phyloP scores from a whole-genome alignment of 2,329 filamentous ascomycete genomes.

The Ilyonectria mors-panacis region DNA sequence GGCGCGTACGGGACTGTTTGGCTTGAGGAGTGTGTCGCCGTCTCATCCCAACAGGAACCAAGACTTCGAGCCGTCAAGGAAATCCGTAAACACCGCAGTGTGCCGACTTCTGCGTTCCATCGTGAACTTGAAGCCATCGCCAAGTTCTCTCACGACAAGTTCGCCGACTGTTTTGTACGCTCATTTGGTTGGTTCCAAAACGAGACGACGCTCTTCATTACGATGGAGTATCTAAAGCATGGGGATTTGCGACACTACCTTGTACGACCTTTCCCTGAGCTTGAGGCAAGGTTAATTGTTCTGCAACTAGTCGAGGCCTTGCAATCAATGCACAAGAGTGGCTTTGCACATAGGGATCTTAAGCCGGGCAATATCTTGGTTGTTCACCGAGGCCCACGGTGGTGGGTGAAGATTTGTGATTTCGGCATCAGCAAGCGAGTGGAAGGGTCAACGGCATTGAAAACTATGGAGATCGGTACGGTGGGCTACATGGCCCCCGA shows the following conservation, averaged over 20 bases:
- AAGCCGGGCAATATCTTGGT: no score
- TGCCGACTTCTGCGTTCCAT: neutral
- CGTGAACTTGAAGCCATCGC: constrained; percentile 6
- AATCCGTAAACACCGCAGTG: neutral
- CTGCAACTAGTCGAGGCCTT: no score
- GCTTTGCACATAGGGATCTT: no score
- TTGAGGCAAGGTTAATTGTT: no score
- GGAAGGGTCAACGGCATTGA: no score
- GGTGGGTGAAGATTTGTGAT: no score
- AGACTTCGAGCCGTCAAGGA: constrained; percentile 1
- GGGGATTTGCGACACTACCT: neutral
- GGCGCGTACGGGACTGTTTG: constrained; percentile 3
- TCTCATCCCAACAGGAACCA: neutral
- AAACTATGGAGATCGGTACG: no score
- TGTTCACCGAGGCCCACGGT: no score
- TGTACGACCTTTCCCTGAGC: no score
- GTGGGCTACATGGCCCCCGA: no score
- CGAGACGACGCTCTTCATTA: constrained; percentile 3
- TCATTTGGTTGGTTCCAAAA: constrained; percentile 5
- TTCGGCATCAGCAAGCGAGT: no score
- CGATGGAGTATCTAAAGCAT: constrained; percentile 3
- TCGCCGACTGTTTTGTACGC: neutral
- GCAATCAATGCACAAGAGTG: no score
- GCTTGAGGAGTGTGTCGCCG: neutral
- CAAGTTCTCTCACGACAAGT: neutral